Evolutionary conservation across 164 flowering plant genomes (phyloP), one percentile per base, ranked within the genome.

Genomic region (Paratinospora sagittata): DNA sequence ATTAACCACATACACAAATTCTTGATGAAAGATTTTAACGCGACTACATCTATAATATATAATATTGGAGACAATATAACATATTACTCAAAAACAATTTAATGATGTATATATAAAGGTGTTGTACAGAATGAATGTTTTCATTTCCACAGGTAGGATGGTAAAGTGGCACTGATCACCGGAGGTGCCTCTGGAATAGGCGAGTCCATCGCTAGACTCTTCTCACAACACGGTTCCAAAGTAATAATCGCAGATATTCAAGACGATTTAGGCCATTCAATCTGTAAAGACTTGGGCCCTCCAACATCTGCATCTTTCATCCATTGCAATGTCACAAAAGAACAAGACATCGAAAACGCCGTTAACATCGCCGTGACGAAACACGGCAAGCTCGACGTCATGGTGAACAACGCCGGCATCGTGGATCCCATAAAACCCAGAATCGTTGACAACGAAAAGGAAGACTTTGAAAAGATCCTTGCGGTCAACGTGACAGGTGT

Each of bases 371-470:
- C 76, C 11, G 49, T 73, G 4, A 10, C 74, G 9, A 78, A 66
- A 45, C 58, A 77, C 21, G 84, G 87, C 0, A 79, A 79, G 68
- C 87, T 82, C 0, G 84, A 84, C 61, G 71, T 84, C 21, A 75
- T 84, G 83, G 73, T 71, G 69, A 82, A 72, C 78, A 84, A 82
- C 49, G 87, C 83, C 0, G 87, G 82, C 33, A 73, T 76, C 10
- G 2, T 41, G 0, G 82, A 72, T 12, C 0, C 2, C 3, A 0
- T 11, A 0, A 37, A 16, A n/a, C 26, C 33, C 3, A 23, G 68
- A 24, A 73, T 81, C 14, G 13, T 72, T 0, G 73, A 73, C 71
- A 41, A 58, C 6, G 67, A 71, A 16, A 62, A 43, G 16, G 27
- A 27, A 8, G 81, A 76, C 0, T 80, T 79, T 19, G 75, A 77